Base-by-base conservation (phyloP, 768 basidiomycete genomes). In the Phlebiopsis gigantea region DNA sequence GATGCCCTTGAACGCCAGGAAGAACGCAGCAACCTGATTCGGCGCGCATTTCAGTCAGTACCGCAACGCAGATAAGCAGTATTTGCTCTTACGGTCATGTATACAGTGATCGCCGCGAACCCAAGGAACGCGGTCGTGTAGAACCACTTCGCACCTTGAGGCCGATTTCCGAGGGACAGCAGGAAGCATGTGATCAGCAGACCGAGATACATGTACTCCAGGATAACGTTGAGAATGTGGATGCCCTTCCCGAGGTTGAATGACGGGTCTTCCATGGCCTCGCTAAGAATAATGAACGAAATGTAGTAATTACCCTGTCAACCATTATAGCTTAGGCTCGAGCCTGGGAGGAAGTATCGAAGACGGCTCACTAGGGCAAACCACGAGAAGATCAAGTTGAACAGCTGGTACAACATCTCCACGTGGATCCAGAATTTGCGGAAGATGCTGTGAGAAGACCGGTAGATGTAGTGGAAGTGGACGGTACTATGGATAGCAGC, bases 351-450 rank as follows among this genome's bases (percentile, higher is more conserved):
- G 39, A 15, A n/a, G n/a, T n/a, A n/a, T n/a, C 9, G 19, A 19
- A 25, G 25, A 3, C 14, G 24, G 56, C 84, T 46, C 65, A 90
- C 88, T 57, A 95, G 73, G 12, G 88, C 77, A 61, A 95, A 93
- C 91, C 93, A 96, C 15, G 92, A 87, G 69, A 97, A 98, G 61
- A 98, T 79, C 56, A 97, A 70, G 69, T 94, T 97, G 71, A 93
- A 91, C 1, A 83, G 62, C 68, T 96, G 93, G 68, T 98, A 98
- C 15, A 98, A 19, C 77, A 95, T 83, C 74, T 98, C 95, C 55
- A 98, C 77, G 61, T 98, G 96, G 39, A 98, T 88, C 90, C 91
- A 96, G 68, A 90, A 83, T 72, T 98, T 98, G 65, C 93, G 79
- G 39, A 86, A 28, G 67, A 93, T 81, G 0, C 80, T 72, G 69